These are phyloP conservation scores for Solanum ahanhuiri DNA, from an alignment of 257 asterid species.

Conservation along the genomic window DNA sequence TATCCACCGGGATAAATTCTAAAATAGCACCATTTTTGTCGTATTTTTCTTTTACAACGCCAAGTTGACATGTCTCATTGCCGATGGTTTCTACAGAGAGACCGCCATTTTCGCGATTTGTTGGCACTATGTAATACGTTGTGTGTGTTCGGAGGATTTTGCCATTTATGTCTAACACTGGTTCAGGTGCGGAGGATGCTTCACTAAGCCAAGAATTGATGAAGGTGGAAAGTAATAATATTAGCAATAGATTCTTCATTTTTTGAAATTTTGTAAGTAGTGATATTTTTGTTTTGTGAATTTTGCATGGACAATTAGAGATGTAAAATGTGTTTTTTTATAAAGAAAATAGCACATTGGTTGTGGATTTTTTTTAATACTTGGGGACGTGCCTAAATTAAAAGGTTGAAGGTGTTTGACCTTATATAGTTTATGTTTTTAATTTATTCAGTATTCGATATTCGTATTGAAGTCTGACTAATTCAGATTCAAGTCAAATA, in stretches of 20 bases:
- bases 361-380: neutral
- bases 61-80: neutral
- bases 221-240: neutral
- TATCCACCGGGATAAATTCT: neutral
- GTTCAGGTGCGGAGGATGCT: neutral
- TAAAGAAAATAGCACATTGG: neutral
- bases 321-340: neutral
- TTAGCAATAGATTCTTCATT: neutral
- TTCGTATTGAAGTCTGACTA: fast-evolving
- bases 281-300: neutral
- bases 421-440: neutral
- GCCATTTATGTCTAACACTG: neutral
- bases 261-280: neutral
- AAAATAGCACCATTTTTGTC: neutral
- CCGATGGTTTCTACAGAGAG: neutral
- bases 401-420: neutral
- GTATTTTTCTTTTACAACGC: neutral
- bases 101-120: neutral
- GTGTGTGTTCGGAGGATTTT: neutral
- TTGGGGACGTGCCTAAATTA: neutral
- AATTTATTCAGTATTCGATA: too few relatives aligned
- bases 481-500: fast-evolving
- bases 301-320: neutral
- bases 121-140: neutral
- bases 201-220: neutral